Evolutionary conservation across 768 basidiomycete genomes (phyloP), one percentile per base, ranked within the genome.

Genomic region (Mycena filopes): DNA sequence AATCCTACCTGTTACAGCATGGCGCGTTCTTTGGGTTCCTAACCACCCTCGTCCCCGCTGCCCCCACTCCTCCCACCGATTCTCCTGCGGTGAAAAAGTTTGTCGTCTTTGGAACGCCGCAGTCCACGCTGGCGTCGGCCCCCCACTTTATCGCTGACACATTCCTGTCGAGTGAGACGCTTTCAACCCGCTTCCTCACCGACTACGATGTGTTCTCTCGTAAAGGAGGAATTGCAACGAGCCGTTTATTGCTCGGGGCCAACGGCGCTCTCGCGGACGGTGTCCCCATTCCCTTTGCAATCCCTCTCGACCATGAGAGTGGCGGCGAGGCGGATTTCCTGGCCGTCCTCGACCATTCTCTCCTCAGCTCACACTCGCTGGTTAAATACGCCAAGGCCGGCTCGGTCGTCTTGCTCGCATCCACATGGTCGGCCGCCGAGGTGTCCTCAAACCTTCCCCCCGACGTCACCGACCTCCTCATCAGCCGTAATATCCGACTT

Each of bases 291-390:
- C 79, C 87, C 42, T 68, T 86, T 60, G 71, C 82, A 40, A 70
- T 95, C 66, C 88, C 93, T 65, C 75, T 95, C 33, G 83, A 83
- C 28, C 71, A 77, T 25, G 71, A 74, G 10, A 81, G 80, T 58
- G 55, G 70, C 10, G 87, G 87, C 21, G 78, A 80, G 50, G 83
- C 87, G 1, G 91, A 94, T 77, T 92, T 95, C 74, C 74, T 90
- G 45, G 89, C 87, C 60, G 78, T 98, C 36, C 80, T 95, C 41
- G 94, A 96, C 63, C 87, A 91, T 50, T 82, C 78, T 50, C 81
- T 99, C 33, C 82, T 97, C 70, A 95, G 92, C 75, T 85, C 90
- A 0, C 94, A 95, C 72, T 85, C 88, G 11, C 72, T 96, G 28
- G 74, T 98, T 55, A 79, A 87, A 28, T 84, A 88, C 51, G 89